These are phyloP conservation scores for Fusarium sp. DNA, from an alignment of 2,329 filamentous ascomycete species.

Conservation along the genomic window DNA sequence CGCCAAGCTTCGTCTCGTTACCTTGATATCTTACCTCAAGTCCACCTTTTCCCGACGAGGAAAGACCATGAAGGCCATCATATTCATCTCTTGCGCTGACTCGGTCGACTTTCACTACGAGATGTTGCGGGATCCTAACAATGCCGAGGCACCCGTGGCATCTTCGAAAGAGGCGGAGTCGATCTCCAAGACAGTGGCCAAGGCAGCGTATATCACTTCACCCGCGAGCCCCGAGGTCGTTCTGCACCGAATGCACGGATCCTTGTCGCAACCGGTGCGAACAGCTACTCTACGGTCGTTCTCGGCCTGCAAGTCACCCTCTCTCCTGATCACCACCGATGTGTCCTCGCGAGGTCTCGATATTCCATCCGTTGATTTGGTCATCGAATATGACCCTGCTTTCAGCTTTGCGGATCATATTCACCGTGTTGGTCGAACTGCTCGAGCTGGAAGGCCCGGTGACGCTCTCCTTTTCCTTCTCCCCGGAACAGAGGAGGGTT, in stretches of 20 bases:
- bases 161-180: conserved; percentile 49
- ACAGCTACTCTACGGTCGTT: conserved; percentile 89
- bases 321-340: conserved; percentile 92
- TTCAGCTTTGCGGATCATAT: conserved; percentile 95
- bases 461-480: conserved; percentile 90
- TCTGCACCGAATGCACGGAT: conserved; percentile 90
- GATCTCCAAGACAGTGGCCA: conserved; percentile 72
- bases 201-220: conserved; percentile 79
- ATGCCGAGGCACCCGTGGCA: conserved; percentile 42
- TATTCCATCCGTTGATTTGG: conserved; percentile 92
- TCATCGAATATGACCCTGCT: conserved; percentile 95
- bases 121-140: conserved; percentile 68
- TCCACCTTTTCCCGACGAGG: conserved; percentile 89
- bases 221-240: conserved; percentile 79
- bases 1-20: conserved; percentile 90
- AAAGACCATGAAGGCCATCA: conserved; percentile 94
- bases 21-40: conserved; percentile 85
- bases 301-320: conserved; percentile 77
- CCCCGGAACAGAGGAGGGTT: conserved; percentile 92
- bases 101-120: conserved; percentile 98
- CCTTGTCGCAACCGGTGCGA: conserved; percentile 86
- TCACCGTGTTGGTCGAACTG: conserved; percentile 94
- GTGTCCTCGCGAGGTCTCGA: conserved; percentile 96
- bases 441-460: conserved; percentile 89
- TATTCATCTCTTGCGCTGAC: conserved; percentile 97